phyloP scores from a whole-genome alignment of 352 stramenopile genomes.

The Pythium graminicola region DNA sequence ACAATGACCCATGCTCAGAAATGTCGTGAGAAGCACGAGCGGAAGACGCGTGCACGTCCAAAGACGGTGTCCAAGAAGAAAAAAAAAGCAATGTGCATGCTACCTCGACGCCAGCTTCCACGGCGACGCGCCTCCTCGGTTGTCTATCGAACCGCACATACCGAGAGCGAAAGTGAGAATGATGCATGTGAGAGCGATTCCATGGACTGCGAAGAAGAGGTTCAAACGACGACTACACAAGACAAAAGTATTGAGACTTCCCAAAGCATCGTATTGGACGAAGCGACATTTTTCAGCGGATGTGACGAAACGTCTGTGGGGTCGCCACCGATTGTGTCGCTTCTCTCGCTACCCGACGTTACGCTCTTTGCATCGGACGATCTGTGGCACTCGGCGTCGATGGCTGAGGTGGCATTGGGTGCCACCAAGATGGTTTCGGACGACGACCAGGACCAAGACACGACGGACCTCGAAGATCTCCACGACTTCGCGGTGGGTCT shows the following conservation, averaged over 20 bases:
- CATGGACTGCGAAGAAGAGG: constrained; percentile 1
- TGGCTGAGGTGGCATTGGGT: constrained; percentile 11
- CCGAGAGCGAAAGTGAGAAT: not conserved
- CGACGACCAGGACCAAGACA: constrained; percentile 2
- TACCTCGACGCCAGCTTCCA: not conserved
- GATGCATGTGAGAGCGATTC: not conserved
- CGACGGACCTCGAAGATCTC: constrained; percentile 16
- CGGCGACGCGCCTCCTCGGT: not conserved
- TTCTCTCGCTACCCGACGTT: constrained; percentile 10
- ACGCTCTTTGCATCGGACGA: constrained; percentile 9
- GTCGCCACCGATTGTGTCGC: constrained; percentile 6
- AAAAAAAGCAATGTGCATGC: constrained; percentile 7
- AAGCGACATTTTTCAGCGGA: constrained; percentile 7
- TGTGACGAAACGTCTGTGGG: not conserved
- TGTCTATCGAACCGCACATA: not conserved
- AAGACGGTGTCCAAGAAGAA: constrained; percentile 3
- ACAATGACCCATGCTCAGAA: constrained; percentile 35
- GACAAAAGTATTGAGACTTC: not conserved
- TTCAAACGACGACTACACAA: not conserved
- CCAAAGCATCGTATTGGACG: not conserved
- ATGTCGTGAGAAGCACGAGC: constrained; percentile 29
- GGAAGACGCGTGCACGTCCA: constrained; percentile 17
- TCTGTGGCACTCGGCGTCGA: constrained; percentile 13
- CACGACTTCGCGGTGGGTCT: constrained; percentile 5
- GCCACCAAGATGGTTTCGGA: not conserved